Evolutionary conservation across 2,329 filamentous ascomycete genomes (phyloP), one percentile per base, ranked within the genome.

Genomic region (Coccinonectria pachysandricola): DNA sequence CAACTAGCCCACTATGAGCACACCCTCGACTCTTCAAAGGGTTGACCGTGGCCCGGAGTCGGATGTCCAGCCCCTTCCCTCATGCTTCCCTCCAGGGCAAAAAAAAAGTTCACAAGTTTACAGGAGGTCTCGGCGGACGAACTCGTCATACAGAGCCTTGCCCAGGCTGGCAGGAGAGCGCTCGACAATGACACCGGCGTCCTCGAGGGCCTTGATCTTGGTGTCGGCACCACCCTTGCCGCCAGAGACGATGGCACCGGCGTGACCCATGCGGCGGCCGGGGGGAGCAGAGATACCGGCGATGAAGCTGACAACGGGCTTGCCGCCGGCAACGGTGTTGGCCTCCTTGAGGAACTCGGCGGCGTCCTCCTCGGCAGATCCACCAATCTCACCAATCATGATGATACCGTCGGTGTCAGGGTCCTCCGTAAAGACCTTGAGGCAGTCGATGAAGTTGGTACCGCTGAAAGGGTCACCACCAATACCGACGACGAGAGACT

Each of bases 371-470:
- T 98, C 91, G 34, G 91, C 91, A 35, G 82, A 84, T 39, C 91
- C 91, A 62, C 91, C 91, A 56, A 98, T 96, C 69, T 96, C 91
- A 56, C 91, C 91, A 58, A 98, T 96, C 91, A 98, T 95, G 68
- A 98, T 95, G 65, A 98, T 95, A 55, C 91, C 91, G 56, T 98
- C 91, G 19, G 91, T 98, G 67, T 94, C 85, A 57, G 80, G 72
- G 59, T 98, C 91, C 60, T 92, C 71, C 49, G 94, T 75, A 76
- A 98, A 98, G 55, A 96, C 85, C 56, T 84, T 82, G 48, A 98
- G 72, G 72, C 88, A 95, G 74, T 98, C 91, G 64, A 98, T 96
- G 71, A 96, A 98, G 75, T 94, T 96, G 63, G 91, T 96, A 49
- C 91, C 91, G 52, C 81, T 88, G 73, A 98, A 98, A 49, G 91